Base-by-base conservation (phyloP, 2,329 filamentous ascomycete species). In the Hypoxylon sp. region DNA sequence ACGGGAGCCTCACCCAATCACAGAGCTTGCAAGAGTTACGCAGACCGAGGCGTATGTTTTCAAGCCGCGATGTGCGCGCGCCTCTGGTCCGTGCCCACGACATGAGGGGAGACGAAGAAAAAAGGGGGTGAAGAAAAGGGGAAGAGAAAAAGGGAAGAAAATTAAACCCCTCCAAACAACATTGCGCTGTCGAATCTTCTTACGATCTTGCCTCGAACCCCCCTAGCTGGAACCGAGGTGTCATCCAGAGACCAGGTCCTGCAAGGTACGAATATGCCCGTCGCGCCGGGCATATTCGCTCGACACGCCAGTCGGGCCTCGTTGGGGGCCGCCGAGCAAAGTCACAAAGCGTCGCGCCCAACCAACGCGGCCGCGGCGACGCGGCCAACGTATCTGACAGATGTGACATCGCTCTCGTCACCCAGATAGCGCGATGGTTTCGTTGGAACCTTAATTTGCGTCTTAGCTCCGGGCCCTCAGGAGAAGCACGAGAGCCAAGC, bases 201-300 rank as follows among this genome's bases (percentile, higher is more conserved):
- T n/a, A 26, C 31, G 31, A 35, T 35, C 31, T 35, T 15, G 5
- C 8, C 4, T 17, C 24, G 45, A 40, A 18, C 46, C 37, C 38
- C 47, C 38, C 47, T 15, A 47, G 26, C 41, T 33, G 23, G 49
- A 29, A 37, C 15, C 52, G 38, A 58, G 53, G 54, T 60, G 56
- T 55, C 56, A 57, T 52, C 37, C 41, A 47, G 31, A 52, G 20
- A 26, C 3, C 40, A 27, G 45, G 46, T 63, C 42, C 60, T 63
- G 60, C 57, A 63, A 63, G 60, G 60, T 60, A 63, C 60, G 48
- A n/a, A n/a, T n/a, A n/a, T n/a, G n/a, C n/a, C n/a, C n/a, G n/a
- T n/a, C 52, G 51, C 42, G n/a, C 47, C 49, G 41, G 49, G 38
- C 55, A 48, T 42, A 31, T 38, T 54, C 18, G 41, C 40, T n/a